phyloP scores from a whole-genome alignment of 129 eudicot species.

The Dittrichia graveolens region DNA sequence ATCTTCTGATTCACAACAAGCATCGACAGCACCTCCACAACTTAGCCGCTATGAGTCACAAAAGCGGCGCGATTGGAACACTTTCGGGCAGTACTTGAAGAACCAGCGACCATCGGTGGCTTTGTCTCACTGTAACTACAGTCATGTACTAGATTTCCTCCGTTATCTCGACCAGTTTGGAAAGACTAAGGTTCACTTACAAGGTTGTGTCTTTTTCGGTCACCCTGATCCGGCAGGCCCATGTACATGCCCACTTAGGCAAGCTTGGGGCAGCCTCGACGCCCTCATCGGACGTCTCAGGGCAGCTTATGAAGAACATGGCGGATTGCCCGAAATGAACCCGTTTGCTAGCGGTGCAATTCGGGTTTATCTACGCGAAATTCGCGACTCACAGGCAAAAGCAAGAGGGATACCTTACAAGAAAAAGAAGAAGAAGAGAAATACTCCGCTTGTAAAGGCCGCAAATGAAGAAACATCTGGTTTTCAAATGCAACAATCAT shows the following conservation, averaged over 20 bases:
- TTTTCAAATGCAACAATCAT: slow-evolving; percentile 48
- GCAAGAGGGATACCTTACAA: slow-evolving; percentile 73
- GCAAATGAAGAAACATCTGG: slow-evolving; percentile 41
- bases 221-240: slow-evolving; percentile 81
- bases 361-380: slow-evolving; percentile 60
- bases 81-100: slow-evolving; percentile 70
- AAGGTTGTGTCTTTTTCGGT: slow-evolving; percentile 64
- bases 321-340: slow-evolving; percentile 62
- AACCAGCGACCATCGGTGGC: slow-evolving; percentile 70
- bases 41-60: slow-evolving; percentile 73
- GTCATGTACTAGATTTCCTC: slow-evolving; percentile 63
- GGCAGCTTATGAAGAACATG: slow-evolving; percentile 78
- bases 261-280: slow-evolving; percentile 85
- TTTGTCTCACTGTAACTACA: slow-evolving; percentile 59
- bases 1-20: slow-evolving; percentile 29
- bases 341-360: slow-evolving; percentile 76
- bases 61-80: slow-evolving; percentile 82
- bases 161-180: slow-evolving; percentile 72
- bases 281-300: slow-evolving; percentile 73
- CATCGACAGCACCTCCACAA: slow-evolving; percentile 30
- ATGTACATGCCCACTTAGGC: slow-evolving; percentile 70
- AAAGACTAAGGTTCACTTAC: slow-evolving; percentile 75
- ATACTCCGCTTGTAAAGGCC: slow-evolving; percentile 32
- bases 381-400: slow-evolving; percentile 67
- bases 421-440: slow-evolving; percentile 76